Conservation (phyloP, 495 filamentous ascomycete genomes). For the Trichoderma erinaceum region DNA sequence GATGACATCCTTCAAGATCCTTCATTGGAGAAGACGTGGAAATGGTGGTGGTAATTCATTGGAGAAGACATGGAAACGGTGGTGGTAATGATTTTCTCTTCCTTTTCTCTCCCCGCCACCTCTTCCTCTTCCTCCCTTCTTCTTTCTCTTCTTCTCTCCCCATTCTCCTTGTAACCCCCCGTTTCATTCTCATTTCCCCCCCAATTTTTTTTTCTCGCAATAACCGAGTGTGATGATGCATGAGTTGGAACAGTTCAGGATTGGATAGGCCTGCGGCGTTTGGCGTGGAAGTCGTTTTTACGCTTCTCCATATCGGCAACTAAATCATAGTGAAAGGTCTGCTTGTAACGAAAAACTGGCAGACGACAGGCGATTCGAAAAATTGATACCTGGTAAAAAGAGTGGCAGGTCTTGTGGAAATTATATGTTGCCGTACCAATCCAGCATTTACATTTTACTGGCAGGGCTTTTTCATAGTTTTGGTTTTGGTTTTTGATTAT, state of each 20-base stretch:
- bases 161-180: background rate
- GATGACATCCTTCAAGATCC: conserved; percentile 32
- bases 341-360: conserved; percentile 12
- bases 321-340: conserved; percentile 2
- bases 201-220: background rate
- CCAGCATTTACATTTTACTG: conserved; percentile 8
- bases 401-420: background rate
- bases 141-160: background rate
- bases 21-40: conserved; percentile 14
- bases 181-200: background rate
- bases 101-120: background rate
- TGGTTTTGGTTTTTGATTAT: background rate
- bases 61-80: conserved; percentile 14
- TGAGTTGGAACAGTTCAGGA: conserved; percentile 9
- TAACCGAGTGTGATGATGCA: conserved; percentile 12
- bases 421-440: conserved; percentile 1
- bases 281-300: conserved; percentile 13
- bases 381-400: conserved; percentile 11
- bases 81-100: conserved; percentile 11
- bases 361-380: conserved; percentile 1
- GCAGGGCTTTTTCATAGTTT: background rate
- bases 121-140: background rate
- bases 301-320: conserved; percentile 13
- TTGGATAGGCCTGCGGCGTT: conserved; percentile 14
- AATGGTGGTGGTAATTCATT: conserved; percentile 17